Percentiles rank a stretch among this genome's conserved stretches.
These are phyloP conservation scores for Ambrosia trifida DNA, from an alignment of 129 eudicot genomes.

Conservation along the genomic window DNA sequence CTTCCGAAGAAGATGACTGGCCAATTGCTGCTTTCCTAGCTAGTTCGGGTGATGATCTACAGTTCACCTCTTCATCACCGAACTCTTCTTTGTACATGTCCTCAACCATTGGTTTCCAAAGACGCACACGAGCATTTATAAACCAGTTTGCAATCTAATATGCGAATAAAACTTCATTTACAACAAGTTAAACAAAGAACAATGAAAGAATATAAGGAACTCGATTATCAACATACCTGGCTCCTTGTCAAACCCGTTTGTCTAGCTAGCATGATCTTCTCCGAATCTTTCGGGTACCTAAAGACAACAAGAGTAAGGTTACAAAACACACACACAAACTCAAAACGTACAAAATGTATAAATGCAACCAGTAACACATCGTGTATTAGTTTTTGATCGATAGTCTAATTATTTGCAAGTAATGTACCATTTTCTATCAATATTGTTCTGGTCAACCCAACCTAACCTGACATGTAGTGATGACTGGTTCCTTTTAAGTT, in stretches of 20 bases:
- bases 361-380: background rate
- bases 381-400: no score
- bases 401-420: no score
- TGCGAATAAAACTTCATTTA: background rate
- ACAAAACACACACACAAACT: background rate
- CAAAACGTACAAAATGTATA: background rate
- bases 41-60: constrained; percentile 41
- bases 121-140: constrained; percentile 93
- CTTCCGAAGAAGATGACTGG: constrained; percentile 44
- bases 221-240: constrained; percentile 55
- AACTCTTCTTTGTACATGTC: constrained; percentile 98
- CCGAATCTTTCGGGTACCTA: constrained; percentile 96
- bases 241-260: constrained; percentile 86
- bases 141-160: constrained; percentile 96
- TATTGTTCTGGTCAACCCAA: no score
- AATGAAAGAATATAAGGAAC: background rate
- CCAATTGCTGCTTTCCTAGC: constrained; percentile 36
- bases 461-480: no score
- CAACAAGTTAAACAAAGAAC: background rate
- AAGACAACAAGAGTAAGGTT: background rate
- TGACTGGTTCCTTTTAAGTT: no score
- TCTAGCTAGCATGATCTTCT: constrained; percentile 84
- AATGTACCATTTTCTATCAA: no score
- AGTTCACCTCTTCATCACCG: constrained; percentile 53
- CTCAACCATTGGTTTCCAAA: constrained; percentile 99